Evolutionary conservation across 2,329 filamentous ascomycete species (phyloP).

Genomic region (Cryphonectria nitschkei): DNA sequence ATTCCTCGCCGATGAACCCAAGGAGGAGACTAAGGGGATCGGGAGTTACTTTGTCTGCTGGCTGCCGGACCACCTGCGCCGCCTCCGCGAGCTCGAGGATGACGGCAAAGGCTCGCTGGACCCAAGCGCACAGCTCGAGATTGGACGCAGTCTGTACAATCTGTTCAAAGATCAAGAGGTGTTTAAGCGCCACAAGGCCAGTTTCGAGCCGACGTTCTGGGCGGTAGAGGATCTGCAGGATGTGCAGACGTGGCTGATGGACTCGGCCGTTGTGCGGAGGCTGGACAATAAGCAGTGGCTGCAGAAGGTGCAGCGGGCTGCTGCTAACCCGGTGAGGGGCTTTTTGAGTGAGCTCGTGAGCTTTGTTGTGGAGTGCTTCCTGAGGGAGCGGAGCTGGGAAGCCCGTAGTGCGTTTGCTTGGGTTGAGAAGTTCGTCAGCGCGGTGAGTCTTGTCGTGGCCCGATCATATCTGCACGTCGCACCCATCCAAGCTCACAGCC

Average conservation of each 20-base stretch:
- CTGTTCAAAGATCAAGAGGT: conserved; percentile 30
- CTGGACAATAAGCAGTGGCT: conserved; percentile 32
- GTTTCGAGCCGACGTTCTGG: conserved; percentile 29
- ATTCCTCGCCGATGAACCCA: conserved; percentile 26
- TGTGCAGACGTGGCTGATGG: conserved; percentile 32
- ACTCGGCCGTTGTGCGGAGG: conserved; percentile 30
- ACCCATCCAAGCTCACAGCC: too few species aligned
- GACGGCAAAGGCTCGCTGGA: conserved; percentile 30
- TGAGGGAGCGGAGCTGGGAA: conserved; percentile 8
- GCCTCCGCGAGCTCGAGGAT: conserved; percentile 29
- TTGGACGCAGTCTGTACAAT: conserved; percentile 32
- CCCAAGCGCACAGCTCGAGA: conserved; percentile 29
- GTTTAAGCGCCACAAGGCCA: conserved; percentile 29
- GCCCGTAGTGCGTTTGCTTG: neutral
- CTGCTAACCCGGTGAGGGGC: conserved; percentile 26
- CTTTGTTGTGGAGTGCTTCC: neutral
- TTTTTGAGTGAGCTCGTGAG: conserved; percentile 24
- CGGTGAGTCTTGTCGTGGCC: conserved; percentile 8
- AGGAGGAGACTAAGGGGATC: conserved; percentile 28
- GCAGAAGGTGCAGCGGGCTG: conserved; percentile 24
- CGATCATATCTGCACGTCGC: neutral
- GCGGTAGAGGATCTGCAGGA: conserved; percentile 27
- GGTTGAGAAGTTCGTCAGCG: conserved; percentile 1
- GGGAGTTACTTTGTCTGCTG: conserved; percentile 31
- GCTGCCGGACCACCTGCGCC: conserved; percentile 32